Percentiles rank a stretch among this genome's conserved stretches.
Evolutionary conservation across 768 basidiomycete species (phyloP).

Genomic region (Amanita brunnescens): DNA sequence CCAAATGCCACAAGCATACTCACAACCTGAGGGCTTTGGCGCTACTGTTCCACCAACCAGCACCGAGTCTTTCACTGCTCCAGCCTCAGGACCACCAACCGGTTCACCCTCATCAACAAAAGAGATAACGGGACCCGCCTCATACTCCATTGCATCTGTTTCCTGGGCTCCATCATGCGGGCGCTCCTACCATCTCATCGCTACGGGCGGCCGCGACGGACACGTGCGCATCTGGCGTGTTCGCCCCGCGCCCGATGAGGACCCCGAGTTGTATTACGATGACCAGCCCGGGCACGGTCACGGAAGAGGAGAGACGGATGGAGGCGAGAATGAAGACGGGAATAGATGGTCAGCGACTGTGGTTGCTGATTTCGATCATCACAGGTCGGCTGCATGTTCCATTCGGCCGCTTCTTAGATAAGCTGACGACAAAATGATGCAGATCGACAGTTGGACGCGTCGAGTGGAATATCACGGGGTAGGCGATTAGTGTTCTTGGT

Average conservation of each 20-base stretch:
- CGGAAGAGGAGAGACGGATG: constrained; percentile 21
- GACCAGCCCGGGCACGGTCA: constrained; percentile 14
- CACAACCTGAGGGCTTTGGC: constrained; percentile 8
- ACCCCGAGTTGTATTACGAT: constrained; percentile 12
- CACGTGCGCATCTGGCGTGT: constrained; percentile 87
- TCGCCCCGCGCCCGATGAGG: constrained; percentile 30
- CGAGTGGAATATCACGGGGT: constrained; percentile 94
- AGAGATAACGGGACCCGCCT: constrained; percentile 23
- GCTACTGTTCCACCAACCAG: constrained; percentile 4
- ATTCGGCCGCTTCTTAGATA: neutral
- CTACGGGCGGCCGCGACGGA: constrained; percentile 84
- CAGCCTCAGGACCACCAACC: constrained; percentile 4
- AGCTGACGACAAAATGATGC: constrained; percentile 3
- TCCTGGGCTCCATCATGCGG: constrained; percentile 95
- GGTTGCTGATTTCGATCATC: constrained; percentile 84
- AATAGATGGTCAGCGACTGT: constrained; percentile 64
- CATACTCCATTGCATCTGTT: constrained; percentile 69
- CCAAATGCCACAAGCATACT: constrained; percentile 9
- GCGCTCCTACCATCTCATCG: constrained; percentile 88
- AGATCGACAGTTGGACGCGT: constrained; percentile 77
- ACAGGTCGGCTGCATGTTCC: constrained; percentile 42
- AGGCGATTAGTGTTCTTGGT: constrained; percentile 11
- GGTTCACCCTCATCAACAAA: constrained; percentile 18
- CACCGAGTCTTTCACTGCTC: neutral
- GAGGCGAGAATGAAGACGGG: constrained; percentile 26